Base-by-base conservation (phyloP, 2,329 filamentous ascomycete genomes). In the Thermoascus crustaceus region DNA sequence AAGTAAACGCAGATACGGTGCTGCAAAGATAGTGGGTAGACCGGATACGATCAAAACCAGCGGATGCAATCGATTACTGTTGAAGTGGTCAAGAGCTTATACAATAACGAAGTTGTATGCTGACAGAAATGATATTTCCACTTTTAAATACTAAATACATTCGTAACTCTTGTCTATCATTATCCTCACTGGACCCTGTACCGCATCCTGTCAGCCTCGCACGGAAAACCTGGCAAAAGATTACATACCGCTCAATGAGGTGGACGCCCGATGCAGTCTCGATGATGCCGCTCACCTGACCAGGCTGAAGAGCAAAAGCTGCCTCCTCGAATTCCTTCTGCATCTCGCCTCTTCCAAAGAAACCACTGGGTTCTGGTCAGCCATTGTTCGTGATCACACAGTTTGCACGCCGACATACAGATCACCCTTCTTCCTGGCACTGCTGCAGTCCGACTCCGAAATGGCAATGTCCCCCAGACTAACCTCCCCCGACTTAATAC, bases 271-370 rank as follows among this genome's bases (percentile, higher is more conserved):
- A 95, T 32, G 87, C 88, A 24, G 91, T 95, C 64, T 94, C 84
- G 8, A 96, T 82, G 23, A 95, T 72, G 30, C 75, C 72, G 64
- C 88, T 95, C 54, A 96, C 78, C 64, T 95, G 77, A 21, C 87
- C 88, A 2, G 82, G 80, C 61, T 88, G 75, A 37, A 98, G 71
- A n/a, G 75, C 80, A 66, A 98, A 98, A 1, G 91, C 83, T 4
- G 88, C 88, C 38, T 95, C 86, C 66, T 98, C 91, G 55, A 98
- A 98, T 65, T 95, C 89, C 69, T 88, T 89, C 61, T 98, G 91
- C 91, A 98, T 98, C 54, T 96, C 89, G 18, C 87, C 86, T 52
- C 75, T 80, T 37, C 86, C 88, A 61, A 98, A 98, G 64, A 88
- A 94, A 13, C 91, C 91, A 44, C 77, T 81, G 25, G 11, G 33